Evolutionary conservation across 495 filamentous ascomycete genomes (phyloP), one percentile per base, ranked within the genome.

Genomic region (Aspergillus affinis): DNA sequence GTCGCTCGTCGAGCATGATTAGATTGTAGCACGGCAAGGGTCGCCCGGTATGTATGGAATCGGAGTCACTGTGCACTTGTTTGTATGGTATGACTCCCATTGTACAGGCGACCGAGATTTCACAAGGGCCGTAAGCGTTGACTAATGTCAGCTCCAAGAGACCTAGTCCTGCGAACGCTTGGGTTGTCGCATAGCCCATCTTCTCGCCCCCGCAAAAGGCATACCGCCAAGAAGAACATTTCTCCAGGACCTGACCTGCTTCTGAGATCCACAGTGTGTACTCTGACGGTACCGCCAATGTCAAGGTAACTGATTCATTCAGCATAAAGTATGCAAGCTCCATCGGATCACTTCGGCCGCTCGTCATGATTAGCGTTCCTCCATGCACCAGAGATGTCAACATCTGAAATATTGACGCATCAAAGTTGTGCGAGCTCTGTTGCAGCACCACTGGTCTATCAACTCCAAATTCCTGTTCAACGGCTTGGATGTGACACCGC

Each of bases 1-100:
- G 21, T 6, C 67, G 21, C 17, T 74, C 59, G 47, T 83, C 81
- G 1, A 86, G 51, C 41, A 86, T 69, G 61, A 78, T 80, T 19
- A 80, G 77, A 1, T 71, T 61, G 60, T 79, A 78, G 53, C 81
- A 80, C 5, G 78, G 72, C 15, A 79, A 53, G 0, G 71, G 49
- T 20, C 21, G 23, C n/a, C 49, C 49, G 8, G 29, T 21, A 23
- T 23, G 15, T 4, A 26, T 8, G n/a, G 12, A 29, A 27, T 41
- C 36, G 12, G 36, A 8, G 13, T 41, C 36, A 41, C 36, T 41
- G 1, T 41, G 36, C 3, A 41, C 12, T 10, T 41, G 36, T 4
- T 15, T 13, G 12, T 41, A 41, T 41, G 10, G 36, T 41, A 41
- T 41, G 36, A 41, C 12, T 2, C 36, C 36, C 36, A 41, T 41